Conservation (phyloP, 257 asterid genomes). For the Solanum sitiens region DNA sequence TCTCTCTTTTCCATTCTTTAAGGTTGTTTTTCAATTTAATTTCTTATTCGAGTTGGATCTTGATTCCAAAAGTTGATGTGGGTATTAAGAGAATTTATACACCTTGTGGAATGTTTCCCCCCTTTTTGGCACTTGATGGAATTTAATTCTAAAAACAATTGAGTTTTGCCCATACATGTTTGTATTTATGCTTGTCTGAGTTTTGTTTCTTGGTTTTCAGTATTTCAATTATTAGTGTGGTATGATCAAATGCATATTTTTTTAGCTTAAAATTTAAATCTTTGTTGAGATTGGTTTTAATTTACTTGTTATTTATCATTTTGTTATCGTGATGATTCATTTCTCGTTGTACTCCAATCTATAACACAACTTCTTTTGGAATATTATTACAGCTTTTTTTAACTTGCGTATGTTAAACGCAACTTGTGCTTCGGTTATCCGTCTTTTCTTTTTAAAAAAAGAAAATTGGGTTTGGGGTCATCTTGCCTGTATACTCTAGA, state of each 20-base stretch:
- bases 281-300: background rate
- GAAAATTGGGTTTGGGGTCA: background rate
- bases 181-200: background rate
- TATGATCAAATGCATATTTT: background rate
- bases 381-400: background rate
- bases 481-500: background rate
- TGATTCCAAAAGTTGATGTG: background rate
- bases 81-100: background rate
- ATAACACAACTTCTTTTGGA: background rate
- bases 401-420: background rate
- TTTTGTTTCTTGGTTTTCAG: background rate
- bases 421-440: background rate
- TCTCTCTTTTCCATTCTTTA: background rate
- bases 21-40: background rate
- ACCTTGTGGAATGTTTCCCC: background rate
- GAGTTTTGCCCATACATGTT: background rate
- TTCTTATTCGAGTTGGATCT: background rate
- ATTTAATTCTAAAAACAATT: background rate
- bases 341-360: background rate
- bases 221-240: background rate
- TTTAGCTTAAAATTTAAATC: background rate
- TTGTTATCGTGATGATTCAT: background rate
- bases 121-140: background rate
- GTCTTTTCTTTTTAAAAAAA: too few species aligned
- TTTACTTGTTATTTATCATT: background rate